Conservation (phyloP, 2,329 filamentous ascomycete species). For the Lasiodiplodia sp. region DNA sequence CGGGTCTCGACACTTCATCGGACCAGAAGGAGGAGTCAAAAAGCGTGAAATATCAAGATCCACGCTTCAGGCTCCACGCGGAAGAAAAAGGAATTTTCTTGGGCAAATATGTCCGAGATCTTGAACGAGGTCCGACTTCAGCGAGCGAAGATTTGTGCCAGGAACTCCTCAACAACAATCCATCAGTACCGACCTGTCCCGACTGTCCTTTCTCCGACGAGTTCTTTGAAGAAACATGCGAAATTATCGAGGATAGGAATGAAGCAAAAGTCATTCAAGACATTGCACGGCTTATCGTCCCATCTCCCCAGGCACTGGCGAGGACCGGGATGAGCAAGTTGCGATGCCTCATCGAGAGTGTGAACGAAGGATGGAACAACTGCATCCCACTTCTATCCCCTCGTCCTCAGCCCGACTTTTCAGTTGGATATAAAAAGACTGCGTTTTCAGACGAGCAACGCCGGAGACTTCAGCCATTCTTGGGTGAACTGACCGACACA, state of each 20-base stretch:
- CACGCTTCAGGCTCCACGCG: no score
- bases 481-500: no score
- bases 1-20: no score
- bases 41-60: no score
- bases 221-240: slow-evolving; percentile 46
- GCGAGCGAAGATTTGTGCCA: no score
- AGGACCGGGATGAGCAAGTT: slow-evolving; percentile 41
- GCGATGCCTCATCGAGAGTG: background rate
- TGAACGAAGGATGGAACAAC: background rate
- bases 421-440: background rate
- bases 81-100: no score
- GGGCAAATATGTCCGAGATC: no score
- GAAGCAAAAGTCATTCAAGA: slow-evolving; percentile 50
- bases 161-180: no score
- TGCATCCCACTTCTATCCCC: background rate
- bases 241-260: slow-evolving; percentile 44
- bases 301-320: slow-evolving; percentile 49
- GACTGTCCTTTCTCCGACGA: slow-evolving; percentile 32
- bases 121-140: no score
- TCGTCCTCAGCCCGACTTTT: background rate
- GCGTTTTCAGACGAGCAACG: background rate
- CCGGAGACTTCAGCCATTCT: background rate
- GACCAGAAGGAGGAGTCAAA: no score
- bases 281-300: slow-evolving; percentile 49
- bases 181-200: no score